Base-by-base conservation (phyloP, 345 rosid species). In the Passiflora organensis region DNA sequence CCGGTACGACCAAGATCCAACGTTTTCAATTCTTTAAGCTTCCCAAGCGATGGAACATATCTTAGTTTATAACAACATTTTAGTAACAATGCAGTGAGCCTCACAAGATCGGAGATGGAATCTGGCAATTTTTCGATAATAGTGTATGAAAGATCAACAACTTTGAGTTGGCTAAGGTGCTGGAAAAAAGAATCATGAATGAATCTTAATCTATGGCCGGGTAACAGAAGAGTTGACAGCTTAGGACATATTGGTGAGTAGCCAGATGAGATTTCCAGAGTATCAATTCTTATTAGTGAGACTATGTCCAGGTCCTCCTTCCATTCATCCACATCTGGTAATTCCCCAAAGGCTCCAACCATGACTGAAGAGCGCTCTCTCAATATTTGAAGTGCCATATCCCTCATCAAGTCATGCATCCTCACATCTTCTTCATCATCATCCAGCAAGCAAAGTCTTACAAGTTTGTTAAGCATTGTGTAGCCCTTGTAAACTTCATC, bases 321-420 rank as follows among this genome's bases (percentile, higher is more conserved):
- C 65, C 69, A 58, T 28, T 41, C 34, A 6, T 37, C 15, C 19
- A 17, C 60, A 17, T 18, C n/a, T 0, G 64, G 73, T 12, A 53
- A 22, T 14, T 0, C 2, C 2, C 20, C 63, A 48, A 2, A 20
- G 25, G 13, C 45, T 0, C 68, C 59, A 2, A 56, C 37, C 43
- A 44, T 39, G 6, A 52, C 63, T 43, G 45, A 39, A 4, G 16
- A 57, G 24, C 32, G 9, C 4, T 46, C 23, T 14, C 50, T 48
- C 0, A 28, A 15, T 1, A 38, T 39, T 10, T 18, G 51, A 4
- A 28, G 18, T 0, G 68, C 67, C 71, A 66, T 71, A 16, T 60
- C 76, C 4, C 71, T 48, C 0, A 65, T 45, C n/a, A 65, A 32
- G 47, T 56, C 56, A 48, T 71, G 67, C 55, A 71, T 56, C 36